Conservation (phyloP, 352 stramenopile genomes). For the Phytophthora sp. region DNA sequence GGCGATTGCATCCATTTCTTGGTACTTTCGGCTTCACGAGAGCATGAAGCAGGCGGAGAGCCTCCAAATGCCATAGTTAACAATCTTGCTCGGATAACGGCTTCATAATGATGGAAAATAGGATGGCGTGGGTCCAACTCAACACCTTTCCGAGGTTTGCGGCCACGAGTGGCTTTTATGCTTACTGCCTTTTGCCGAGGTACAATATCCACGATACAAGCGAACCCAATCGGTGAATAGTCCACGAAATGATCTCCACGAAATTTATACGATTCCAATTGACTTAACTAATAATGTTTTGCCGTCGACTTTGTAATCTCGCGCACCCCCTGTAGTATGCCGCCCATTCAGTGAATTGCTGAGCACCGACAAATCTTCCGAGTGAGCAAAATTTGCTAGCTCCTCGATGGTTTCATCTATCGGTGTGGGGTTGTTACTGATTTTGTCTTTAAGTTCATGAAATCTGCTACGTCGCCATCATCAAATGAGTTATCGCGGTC, state of each 20-base stretch:
- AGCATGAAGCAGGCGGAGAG: not conserved
- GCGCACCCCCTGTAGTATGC: not conserved
- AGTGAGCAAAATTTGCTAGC: too few species aligned
- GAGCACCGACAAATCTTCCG: too few species aligned
- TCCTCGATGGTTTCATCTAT: too few species aligned
- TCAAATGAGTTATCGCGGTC: too few species aligned
- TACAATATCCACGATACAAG: not conserved
- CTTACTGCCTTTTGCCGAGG: not conserved
- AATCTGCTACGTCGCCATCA: too few species aligned
- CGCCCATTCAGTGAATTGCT: too few species aligned
- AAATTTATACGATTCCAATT: not conserved
- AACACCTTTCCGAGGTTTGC: not conserved
- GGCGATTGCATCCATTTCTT: not conserved
- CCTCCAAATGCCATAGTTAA: not conserved
- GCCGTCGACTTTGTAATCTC: not conserved
- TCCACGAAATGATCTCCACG: not conserved
- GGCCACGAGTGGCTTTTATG: not conserved
- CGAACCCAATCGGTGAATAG: not conserved
- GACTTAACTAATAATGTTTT: not conserved
- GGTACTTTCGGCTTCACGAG: not conserved
- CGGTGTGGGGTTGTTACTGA: too few species aligned
- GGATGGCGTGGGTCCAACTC: not conserved
- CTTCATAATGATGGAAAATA: too few species aligned
- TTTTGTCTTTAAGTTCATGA: too few species aligned
- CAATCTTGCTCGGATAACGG: not conserved